These are phyloP conservation scores for Poterioochromonas sp. DNA, from an alignment of 352 stramenopile species.

Conservation along the genomic window DNA sequence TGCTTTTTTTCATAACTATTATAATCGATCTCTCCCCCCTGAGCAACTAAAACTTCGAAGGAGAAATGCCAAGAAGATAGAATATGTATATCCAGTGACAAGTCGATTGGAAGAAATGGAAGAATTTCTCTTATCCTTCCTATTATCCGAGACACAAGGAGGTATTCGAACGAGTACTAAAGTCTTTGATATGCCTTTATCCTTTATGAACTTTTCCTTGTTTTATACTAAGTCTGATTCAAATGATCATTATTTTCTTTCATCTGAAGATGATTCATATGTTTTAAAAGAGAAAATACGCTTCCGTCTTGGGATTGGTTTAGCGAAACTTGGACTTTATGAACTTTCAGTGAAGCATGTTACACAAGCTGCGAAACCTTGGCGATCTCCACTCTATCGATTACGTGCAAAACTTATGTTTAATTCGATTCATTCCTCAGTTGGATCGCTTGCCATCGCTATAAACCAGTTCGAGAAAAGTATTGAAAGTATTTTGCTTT, in stretches of 20 bases:
- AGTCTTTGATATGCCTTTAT: not conserved
- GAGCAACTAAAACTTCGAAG: no score
- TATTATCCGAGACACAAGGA: slow-evolving; percentile 8
- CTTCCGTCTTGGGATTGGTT: slow-evolving; percentile 1
- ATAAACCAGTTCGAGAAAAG: slow-evolving; percentile 19
- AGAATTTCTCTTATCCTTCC: not conserved
- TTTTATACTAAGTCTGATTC: not conserved
- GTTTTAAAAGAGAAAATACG: not conserved
- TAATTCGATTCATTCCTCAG: not conserved
- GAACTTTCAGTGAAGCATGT: slow-evolving; percentile 2
- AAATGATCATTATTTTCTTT: no score
- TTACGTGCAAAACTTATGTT: slow-evolving; percentile 2
- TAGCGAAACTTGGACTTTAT: slow-evolving; percentile 8
- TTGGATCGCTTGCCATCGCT: not conserved
- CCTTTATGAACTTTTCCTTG: not conserved
- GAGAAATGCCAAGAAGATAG: no score
- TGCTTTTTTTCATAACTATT: no score
- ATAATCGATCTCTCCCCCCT: no score
- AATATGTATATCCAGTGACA: no score
- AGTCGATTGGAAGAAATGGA: not conserved
- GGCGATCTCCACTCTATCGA: not conserved
- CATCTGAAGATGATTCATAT: no score
- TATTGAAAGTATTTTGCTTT: slow-evolving; percentile 7
- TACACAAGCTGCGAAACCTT: not conserved
- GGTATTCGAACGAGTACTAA: not conserved